Evolutionary conservation across 192 early-diverging fungal species (phyloP).

Genomic region (Cladochytrium replicatum): DNA sequence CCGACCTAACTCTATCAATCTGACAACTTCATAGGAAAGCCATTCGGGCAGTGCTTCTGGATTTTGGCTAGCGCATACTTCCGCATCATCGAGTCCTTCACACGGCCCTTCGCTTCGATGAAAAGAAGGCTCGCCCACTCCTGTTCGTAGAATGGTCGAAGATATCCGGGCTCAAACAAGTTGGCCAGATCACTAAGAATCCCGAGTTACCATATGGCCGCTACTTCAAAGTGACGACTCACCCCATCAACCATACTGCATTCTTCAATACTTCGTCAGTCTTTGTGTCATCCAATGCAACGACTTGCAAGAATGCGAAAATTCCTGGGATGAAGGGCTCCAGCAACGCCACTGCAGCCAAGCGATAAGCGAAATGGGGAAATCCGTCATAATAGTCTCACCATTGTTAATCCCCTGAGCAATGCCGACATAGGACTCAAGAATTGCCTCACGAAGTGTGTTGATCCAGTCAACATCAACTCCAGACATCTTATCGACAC

Average conservation of each 20-base stretch:
- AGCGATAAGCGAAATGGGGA: conserved; percentile 10
- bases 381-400: conserved; percentile 46
- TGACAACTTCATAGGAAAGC: background rate
- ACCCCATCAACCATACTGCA: conserved; percentile 85
- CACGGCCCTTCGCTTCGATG: conserved; percentile 63
- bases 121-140: conserved; percentile 72
- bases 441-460: conserved; percentile 73
- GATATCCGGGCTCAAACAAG: conserved; percentile 65
- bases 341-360: conserved; percentile 48
- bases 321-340: conserved; percentile 54
- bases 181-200: conserved; percentile 79
- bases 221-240: conserved; percentile 5
- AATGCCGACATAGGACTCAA: conserved; percentile 96
- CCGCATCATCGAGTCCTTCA: conserved; percentile 26
- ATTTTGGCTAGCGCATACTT: conserved; percentile 26
- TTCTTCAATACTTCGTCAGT: conserved; percentile 57
- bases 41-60: background rate
- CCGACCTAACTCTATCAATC: too few species aligned
- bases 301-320: conserved; percentile 66
- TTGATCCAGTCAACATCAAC: conserved; percentile 84
- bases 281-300: conserved; percentile 52
- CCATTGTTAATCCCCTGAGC: conserved; percentile 80
- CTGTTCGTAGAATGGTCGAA: conserved; percentile 50
- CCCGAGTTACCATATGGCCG: conserved; percentile 3
- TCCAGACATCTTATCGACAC: conserved; percentile 16